phyloP scores from a whole-genome alignment of 2,329 filamentous ascomycete genomes.

The Diaporthe sp. region DNA sequence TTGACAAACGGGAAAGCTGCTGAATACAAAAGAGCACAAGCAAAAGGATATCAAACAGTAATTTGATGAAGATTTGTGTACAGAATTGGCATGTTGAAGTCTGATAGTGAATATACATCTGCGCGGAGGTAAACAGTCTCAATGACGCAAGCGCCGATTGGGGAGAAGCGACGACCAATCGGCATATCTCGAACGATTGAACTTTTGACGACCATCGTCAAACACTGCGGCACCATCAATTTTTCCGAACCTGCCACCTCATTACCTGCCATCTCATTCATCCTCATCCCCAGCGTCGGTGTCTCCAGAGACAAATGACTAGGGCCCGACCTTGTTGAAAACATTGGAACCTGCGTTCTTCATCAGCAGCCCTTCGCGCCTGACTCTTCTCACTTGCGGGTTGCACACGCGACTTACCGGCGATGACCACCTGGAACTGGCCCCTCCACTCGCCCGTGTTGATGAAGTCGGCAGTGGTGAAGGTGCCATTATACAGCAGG shows the following conservation, averaged over 20 bases:
- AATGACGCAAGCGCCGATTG: conserved; percentile 4
- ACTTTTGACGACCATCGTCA: neutral
- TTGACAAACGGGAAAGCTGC: no score
- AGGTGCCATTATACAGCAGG: neutral
- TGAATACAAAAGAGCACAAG: no score
- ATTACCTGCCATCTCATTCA: neutral
- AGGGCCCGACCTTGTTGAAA: neutral
- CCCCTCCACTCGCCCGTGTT: conserved; percentile 23
- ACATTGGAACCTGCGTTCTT: conserved; percentile 3
- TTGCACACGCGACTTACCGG: conserved; percentile 11
- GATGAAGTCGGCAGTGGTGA: neutral
- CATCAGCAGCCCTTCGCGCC: neutral
- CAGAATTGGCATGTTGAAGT: neutral
- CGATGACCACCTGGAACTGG: conserved; percentile 19
- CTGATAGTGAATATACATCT: neutral
- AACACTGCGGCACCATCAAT: neutral
- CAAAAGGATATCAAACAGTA: no score
- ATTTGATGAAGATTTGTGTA: no score
- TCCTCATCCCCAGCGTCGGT: neutral
- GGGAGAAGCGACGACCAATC: conserved; percentile 19
- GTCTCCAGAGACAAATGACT: neutral
- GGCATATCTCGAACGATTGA: neutral
- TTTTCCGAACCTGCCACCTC: neutral
- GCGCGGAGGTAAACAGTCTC: neutral
- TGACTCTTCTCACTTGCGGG: neutral